Conservation (phyloP, 345 rosid genomes). For the Eucalyptus cloeziana region DNA sequence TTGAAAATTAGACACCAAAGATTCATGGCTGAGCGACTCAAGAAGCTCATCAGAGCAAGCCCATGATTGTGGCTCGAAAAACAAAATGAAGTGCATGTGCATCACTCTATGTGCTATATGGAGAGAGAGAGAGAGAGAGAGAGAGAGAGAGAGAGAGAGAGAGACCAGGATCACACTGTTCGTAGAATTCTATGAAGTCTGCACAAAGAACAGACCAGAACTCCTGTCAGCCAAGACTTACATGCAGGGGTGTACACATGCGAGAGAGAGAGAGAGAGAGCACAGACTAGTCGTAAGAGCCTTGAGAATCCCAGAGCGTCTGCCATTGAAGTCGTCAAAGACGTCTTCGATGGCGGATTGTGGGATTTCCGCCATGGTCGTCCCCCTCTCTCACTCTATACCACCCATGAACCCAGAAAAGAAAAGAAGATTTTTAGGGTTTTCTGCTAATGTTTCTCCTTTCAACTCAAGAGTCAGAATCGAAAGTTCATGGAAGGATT, state of each 20-base stretch:
- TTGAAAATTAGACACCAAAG: neutral
- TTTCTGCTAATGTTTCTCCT: neutral
- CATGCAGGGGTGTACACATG: neutral
- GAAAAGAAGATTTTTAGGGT: neutral
- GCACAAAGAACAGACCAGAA: neutral
- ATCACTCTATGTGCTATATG: neutral
- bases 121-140: neutral
- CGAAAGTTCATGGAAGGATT: neutral
- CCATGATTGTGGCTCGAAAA: neutral
- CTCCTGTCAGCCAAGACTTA: neutral
- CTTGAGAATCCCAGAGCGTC: neutral
- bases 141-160: neutral
- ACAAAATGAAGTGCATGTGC: neutral
- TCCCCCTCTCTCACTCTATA: neutral
- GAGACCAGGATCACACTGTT: neutral
- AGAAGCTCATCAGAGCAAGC: neutral
- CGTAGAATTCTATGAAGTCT: neutral
- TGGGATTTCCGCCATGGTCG: neutral
- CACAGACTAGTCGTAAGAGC: neutral
- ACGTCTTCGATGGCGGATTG: neutral
- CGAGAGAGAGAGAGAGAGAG: neutral
- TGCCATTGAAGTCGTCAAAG: neutral
- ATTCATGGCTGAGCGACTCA: neutral
- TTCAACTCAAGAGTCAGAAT: neutral
- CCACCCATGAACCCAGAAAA: neutral